Percentiles rank a stretch among this genome's conserved stretches.
Evolutionary conservation across 2,329 filamentous ascomycete genomes (phyloP).

Genomic region (Scopulariopsis brevicaulis): DNA sequence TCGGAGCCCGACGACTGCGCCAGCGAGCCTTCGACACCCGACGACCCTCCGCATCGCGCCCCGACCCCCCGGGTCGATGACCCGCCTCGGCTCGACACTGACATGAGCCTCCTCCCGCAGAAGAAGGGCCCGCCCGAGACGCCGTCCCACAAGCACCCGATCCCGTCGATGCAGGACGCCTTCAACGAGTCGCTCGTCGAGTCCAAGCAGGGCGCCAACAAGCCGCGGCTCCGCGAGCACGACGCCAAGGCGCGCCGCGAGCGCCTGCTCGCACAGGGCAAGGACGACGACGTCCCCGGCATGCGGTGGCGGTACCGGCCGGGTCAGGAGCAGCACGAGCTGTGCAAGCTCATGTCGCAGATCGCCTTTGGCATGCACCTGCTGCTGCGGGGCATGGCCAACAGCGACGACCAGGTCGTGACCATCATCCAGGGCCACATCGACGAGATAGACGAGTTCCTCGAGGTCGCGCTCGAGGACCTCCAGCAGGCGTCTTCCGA

Average conservation of each 20-base stretch:
- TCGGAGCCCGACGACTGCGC: background rate
- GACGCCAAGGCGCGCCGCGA: conserved; percentile 53
- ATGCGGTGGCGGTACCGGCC: conserved; percentile 66
- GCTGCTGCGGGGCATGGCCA: conserved; percentile 73
- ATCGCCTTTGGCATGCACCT: conserved; percentile 91
- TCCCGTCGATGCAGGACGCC: conserved; percentile 65
- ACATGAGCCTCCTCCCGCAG: background rate
- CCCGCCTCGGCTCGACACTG: background rate
- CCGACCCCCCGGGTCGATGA: too few species aligned
- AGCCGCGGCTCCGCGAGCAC: conserved; percentile 40
- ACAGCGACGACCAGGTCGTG: conserved; percentile 79
- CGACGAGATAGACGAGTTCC: conserved; percentile 84
- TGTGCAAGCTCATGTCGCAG: conserved; percentile 84
- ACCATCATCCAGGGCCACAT: conserved; percentile 85
- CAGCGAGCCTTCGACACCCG: background rate
- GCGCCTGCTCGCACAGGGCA: conserved; percentile 54
- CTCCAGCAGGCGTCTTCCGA: conserved; percentile 69
- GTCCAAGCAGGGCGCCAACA: conserved; percentile 39
- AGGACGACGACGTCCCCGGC: conserved; percentile 60
- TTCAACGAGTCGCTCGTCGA: conserved; percentile 76
- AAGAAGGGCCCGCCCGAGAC: background rate
- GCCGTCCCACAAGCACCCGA: conserved; percentile 44
- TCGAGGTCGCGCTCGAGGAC: conserved; percentile 79
- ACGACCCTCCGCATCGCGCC: background rate
- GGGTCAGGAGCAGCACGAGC: conserved; percentile 70